Conservation (phyloP, 2,329 filamentous ascomycete species). For the Diaporthe citrichinensis region DNA sequence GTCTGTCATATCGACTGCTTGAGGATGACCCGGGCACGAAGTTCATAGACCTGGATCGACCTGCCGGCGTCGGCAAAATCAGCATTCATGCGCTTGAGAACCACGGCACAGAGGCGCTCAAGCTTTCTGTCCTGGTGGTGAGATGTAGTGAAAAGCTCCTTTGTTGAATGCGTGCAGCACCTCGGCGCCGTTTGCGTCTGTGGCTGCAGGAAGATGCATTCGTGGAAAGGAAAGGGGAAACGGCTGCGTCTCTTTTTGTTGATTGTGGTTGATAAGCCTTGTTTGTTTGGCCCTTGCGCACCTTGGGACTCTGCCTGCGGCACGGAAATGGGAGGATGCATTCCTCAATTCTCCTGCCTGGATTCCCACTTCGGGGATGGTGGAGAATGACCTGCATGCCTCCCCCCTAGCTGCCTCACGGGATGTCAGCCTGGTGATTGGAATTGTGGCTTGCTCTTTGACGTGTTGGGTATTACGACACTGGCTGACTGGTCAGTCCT, state of each 20-base stretch:
- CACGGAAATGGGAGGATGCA: not conserved
- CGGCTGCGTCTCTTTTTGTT: not conserved
- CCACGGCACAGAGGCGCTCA: not conserved
- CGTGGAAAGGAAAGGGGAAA: not conserved
- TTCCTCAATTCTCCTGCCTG: not conserved
- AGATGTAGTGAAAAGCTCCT: constrained; percentile 10
- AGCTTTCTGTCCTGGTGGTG: not conserved
- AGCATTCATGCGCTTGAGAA: not conserved
- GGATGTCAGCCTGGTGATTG: not conserved
- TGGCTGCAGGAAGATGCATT: not conserved
- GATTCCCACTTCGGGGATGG: not conserved
- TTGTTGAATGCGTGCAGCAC: not conserved
- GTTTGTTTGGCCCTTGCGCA: not conserved
- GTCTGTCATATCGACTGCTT: not conserved
- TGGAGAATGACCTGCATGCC: no score
- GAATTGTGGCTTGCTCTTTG: constrained; percentile 8
- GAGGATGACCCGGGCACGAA: not conserved
- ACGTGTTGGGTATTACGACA: not conserved
- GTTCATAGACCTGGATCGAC: not conserved
- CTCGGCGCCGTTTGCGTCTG: constrained; percentile 1
- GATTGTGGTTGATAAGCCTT: not conserved
- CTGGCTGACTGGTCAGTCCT: not conserved
- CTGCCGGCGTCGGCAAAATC: not conserved
- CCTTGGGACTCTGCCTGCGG: not conserved
- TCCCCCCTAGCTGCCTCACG: no score